Percentiles rank a stretch among this genome's conserved stretches.
phyloP scores from a whole-genome alignment of 345 rosid genomes.

The Eucalyptus decipiens region DNA sequence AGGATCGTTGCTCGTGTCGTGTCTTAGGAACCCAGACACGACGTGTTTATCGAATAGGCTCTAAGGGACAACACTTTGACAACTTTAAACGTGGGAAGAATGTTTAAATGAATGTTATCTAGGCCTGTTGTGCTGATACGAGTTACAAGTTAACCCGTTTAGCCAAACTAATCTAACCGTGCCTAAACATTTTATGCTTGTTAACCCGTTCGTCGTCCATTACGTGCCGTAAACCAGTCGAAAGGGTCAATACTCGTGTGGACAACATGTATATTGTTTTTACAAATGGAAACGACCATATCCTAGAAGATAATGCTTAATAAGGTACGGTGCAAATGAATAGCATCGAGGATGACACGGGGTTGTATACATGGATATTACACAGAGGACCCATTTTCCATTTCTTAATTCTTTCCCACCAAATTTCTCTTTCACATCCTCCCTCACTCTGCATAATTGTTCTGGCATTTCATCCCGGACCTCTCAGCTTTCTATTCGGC shows the following conservation, averaged over 20 bases:
- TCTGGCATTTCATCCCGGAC: background rate
- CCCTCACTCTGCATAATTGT: background rate
- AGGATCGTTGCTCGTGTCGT: background rate
- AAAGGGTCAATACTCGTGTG: background rate
- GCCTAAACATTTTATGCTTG: background rate
- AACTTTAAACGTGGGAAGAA: background rate
- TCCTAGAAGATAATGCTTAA: background rate
- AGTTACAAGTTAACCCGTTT: background rate
- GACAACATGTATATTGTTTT: background rate
- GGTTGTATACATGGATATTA: background rate
- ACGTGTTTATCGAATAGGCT: background rate
- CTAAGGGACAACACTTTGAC: background rate
- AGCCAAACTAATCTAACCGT: background rate
- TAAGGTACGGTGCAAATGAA: accelerated
- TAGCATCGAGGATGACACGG: background rate
- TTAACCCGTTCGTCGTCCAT: background rate
- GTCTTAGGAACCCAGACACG: background rate
- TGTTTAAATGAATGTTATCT: background rate
- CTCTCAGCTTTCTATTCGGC: background rate
- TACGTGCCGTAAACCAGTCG: accelerated
- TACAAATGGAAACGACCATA: background rate
- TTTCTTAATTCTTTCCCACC: background rate
- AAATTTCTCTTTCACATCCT: background rate
- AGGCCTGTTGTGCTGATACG: background rate
- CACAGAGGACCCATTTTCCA: background rate